Evolutionary conservation across 441 rosid genomes (phyloP), one percentile per base, ranked within the genome.

Genomic region (Gossypium schwendimanii): DNA sequence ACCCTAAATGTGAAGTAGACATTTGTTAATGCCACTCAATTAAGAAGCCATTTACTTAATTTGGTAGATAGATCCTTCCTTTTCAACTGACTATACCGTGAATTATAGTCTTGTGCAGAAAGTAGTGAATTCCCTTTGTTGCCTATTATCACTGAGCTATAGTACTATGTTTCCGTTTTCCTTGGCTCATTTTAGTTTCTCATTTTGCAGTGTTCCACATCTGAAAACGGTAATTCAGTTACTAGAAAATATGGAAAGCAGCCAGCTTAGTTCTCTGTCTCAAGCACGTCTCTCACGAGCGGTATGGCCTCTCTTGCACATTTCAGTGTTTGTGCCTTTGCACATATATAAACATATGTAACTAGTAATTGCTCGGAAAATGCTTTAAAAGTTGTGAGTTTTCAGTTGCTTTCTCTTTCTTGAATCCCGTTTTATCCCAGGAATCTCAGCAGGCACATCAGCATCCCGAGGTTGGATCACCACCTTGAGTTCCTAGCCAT

Each of bases 181-280:
- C 6, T 72, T 47, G 63, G 63, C 73, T 79, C 23, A 58, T 50
- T 69, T 68, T 44, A 21, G 41, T 53, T 63, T n/a, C 63, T 21
- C 66, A 24, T 49, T 78, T 67, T 81, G 78, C 88, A 89, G 94
- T 31, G 84, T 79, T 66, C 87, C 94, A 54, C 89, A 84, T 84
- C 82, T 87, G 61, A 74, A 75, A 83, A 87, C 92, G 6, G 87
- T 84, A 39, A 39, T 68, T 45, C 91, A 86, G 77, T 76, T 89
- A 26, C 91, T 89, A 36, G 78, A 75, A 12, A 83, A 89, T 66
- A 87, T 89, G 89, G 92, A 85, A 78, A 82, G 78, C 77, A 78
- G 83, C 80, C 92, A 88, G 71, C 87, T 87, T 41, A 79, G 26
- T 79, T 66, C 87, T 75, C 82, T 85, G 55, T 84, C 91, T 6